phyloP scores from a whole-genome alignment of 176 grass and related monocot genomes.

The Phragmites australis region DNA sequence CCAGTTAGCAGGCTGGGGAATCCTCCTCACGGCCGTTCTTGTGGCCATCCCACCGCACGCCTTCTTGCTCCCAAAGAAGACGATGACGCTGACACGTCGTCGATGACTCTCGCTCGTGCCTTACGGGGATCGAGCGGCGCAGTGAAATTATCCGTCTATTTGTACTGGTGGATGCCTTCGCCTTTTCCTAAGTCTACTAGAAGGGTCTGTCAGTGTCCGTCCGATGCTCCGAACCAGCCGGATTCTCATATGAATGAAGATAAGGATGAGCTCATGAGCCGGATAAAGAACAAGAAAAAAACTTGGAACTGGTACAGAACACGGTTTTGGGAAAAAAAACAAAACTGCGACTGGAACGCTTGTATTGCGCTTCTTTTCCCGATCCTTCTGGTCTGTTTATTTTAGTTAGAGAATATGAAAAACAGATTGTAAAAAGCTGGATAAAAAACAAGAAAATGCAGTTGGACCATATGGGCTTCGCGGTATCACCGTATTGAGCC shows the following conservation, averaged over 20 bases:
- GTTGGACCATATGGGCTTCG: no score
- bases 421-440: no score
- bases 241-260: constrained; percentile 3
- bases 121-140: background rate
- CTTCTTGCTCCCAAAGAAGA: constrained; percentile 22
- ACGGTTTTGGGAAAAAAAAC: background rate
- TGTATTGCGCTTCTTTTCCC: background rate
- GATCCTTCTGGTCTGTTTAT: background rate
- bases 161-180: background rate
- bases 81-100: constrained; percentile 4
- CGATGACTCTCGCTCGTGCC: background rate
- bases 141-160: background rate
- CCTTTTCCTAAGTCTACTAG: background rate
- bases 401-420: no score
- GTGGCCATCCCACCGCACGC: constrained; percentile 37
- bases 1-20: constrained; percentile 11
- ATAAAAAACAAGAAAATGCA: no score
- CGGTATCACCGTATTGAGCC: no score
- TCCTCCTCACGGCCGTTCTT: constrained; percentile 28
- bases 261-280: constrained; percentile 40
- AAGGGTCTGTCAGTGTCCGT: background rate
- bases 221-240: background rate
- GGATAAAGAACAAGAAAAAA: background rate
- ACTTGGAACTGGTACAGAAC: background rate
- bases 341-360: background rate